Conservation (phyloP, 2,329 filamentous ascomycete genomes). For the Diaporthe velutina region DNA sequence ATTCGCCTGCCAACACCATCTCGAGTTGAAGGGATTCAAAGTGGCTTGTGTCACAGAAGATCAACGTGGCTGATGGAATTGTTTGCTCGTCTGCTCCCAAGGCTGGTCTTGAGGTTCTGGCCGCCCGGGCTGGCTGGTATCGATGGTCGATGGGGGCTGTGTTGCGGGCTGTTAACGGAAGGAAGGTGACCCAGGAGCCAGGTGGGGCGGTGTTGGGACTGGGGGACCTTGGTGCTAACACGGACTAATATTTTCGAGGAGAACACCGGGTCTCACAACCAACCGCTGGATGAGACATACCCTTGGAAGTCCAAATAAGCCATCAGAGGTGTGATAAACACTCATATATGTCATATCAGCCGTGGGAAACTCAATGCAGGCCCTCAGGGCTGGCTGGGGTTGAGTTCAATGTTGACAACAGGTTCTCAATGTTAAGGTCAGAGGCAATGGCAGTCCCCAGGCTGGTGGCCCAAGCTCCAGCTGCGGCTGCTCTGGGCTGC, state of each 20-base stretch:
- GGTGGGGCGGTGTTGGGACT: not conserved
- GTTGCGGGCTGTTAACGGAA: slow-evolving; percentile 4
- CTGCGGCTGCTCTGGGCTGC: not conserved
- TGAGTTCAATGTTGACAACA: not conserved
- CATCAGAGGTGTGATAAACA: not conserved
- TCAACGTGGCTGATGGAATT: slow-evolving; percentile 9
- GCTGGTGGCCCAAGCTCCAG: not conserved
- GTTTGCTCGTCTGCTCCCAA: not conserved
- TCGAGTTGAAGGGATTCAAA: not conserved
- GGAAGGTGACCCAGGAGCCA: not conserved
- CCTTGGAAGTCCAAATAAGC: too few species aligned
- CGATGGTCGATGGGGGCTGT: not conserved
- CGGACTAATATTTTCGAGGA: not conserved
- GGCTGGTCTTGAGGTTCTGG: too few species aligned
- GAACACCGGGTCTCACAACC: fast-evolving
- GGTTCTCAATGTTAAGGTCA: not conserved
- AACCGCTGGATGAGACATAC: fast-evolving
- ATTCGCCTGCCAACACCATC: not conserved
- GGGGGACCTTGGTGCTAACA: not conserved
- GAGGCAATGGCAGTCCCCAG: not conserved
- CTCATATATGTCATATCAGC: fast-evolving
- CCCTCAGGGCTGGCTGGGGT: fast-evolving
- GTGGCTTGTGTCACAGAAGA: not conserved
- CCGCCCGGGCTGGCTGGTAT: not conserved
- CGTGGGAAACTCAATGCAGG: too few species aligned